Conservation (phyloP, 441 rosid species). For the Erysimum cheiri region DNA sequence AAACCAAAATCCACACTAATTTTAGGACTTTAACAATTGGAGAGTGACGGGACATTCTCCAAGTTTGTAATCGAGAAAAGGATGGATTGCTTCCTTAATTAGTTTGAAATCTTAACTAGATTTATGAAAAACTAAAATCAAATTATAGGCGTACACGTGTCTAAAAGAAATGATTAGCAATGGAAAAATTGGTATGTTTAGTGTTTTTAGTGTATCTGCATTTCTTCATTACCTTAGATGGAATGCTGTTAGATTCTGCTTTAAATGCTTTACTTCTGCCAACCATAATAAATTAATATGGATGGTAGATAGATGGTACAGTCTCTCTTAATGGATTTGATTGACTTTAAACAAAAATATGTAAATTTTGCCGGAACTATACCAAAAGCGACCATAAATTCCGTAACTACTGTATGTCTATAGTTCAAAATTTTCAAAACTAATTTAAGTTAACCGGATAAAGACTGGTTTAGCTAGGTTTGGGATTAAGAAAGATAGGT, state of each 20-base stretch:
- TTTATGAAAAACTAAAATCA: not conserved
- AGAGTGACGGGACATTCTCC: not conserved
- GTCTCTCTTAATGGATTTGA: not conserved
- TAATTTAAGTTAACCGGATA: not conserved
- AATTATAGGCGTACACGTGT: not conserved
- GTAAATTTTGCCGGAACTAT: not conserved
- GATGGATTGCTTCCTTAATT: slow-evolving; percentile 21
- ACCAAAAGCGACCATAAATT: not conserved
- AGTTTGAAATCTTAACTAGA: not conserved
- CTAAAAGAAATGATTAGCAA: not conserved
- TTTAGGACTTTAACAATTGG: not conserved
- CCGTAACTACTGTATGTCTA: not conserved
- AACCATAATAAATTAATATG: not conserved
- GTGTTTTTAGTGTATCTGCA: slow-evolving; percentile 18
- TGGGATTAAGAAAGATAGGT: not conserved
- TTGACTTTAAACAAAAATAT: not conserved
- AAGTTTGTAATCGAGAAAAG: not conserved
- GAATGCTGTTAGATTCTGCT: slow-evolving; percentile 22
- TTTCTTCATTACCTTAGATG: not conserved
- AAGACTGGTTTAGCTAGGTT: not conserved
- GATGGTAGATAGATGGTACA: slow-evolving; percentile 13
- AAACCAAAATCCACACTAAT: not conserved
- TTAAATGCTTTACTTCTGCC: slow-evolving; percentile 11
- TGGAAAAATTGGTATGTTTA: not conserved
- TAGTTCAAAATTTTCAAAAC: not conserved